Conservation (phyloP, 2,329 filamentous ascomycete genomes). For the Ophiostoma pallidulum region DNA sequence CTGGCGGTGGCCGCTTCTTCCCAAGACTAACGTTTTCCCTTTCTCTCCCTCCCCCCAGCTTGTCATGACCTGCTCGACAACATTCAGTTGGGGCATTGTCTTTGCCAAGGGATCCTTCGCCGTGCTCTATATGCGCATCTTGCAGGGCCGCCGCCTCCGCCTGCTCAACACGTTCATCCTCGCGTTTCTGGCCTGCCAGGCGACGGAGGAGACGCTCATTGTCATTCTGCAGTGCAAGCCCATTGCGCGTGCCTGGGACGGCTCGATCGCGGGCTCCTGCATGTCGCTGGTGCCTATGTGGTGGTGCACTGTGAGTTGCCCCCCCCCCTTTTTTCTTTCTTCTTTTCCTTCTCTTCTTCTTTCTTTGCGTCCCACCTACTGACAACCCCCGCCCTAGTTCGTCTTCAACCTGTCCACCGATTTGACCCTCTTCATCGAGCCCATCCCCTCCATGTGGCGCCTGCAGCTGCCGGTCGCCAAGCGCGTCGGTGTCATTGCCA, state of each 20-base stretch:
- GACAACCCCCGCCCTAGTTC: slow-evolving; percentile 10
- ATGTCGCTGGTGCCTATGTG: slow-evolving; percentile 3
- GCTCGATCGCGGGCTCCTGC: slow-evolving; percentile 4
- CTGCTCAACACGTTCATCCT: slow-evolving; percentile 8
- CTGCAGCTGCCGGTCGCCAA: slow-evolving; percentile 11
- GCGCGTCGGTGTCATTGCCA: slow-evolving; percentile 11
- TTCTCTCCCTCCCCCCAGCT: neutral
- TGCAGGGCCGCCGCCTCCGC: slow-evolving; percentile 4
- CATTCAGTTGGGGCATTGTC: slow-evolving; percentile 8
- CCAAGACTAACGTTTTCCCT: no score
- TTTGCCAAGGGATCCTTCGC: slow-evolving; percentile 14
- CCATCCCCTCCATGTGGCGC: slow-evolving; percentile 14
- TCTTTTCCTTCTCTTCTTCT: neutral
- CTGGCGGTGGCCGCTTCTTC: no score
- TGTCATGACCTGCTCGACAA: slow-evolving; percentile 2
- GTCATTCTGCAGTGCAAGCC: slow-evolving; percentile 12
- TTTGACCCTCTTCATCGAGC: slow-evolving; percentile 12
- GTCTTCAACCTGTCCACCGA: slow-evolving; percentile 12
- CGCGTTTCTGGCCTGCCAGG: slow-evolving; percentile 9
- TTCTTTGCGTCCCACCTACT: neutral
- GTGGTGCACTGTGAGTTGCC: slow-evolving; percentile 7
- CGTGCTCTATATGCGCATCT: slow-evolving; percentile 11
- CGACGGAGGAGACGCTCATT: slow-evolving; percentile 10
- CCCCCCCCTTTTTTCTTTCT: neutral
- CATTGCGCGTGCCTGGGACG: slow-evolving; percentile 3